Evolutionary conservation across 805 yeast species (phyloP), one percentile per base, ranked within the genome.

Genomic region (Clavispora carvajalis): DNA sequence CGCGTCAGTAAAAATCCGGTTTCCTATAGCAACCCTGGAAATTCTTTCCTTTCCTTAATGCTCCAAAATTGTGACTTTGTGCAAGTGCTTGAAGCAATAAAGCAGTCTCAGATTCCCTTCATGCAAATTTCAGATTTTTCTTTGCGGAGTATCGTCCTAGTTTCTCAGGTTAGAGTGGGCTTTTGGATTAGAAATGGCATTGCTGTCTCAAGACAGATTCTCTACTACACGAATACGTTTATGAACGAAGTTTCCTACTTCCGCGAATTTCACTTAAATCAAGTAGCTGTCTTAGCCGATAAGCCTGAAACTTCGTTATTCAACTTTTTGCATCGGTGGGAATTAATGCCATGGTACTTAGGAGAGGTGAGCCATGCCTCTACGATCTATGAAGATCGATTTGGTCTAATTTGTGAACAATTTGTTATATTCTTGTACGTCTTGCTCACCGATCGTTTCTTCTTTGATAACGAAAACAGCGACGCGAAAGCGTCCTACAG

Each of bases 161-260:
- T 76, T 15, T 62, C 80, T 3, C 91, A 84, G 52, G 75, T 82
- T 3, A 73, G 72, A 24, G 63, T 75, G 1, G 85, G 85, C 1
- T 77, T 76, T 45, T 84, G 93, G 93, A 74, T 84, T 2, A 73
- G 91, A 61, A 84, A 84, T 52, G 93, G 93, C 16, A 53, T 65
- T 38, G 68, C 75, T 5, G 75, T 72, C 2, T 58, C 77, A 4
- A 67, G 73, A 33, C 79, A 78, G 47, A 74, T 80, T 0, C 55
- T 72, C 0, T 60, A 73, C 12, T 79, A 80, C 46, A 63, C 64
- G 40, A 73, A 68, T n/a, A 51, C 62, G 6, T 46, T 57, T 4
- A 63, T 72, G 54, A 57, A 71, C 2, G 74, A 73, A 42, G 48
- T 63, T 19, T 62, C 71, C 0, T 64, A 54, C 39, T 60, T 60